These are phyloP conservation scores for Curvularia verruculosa DNA, from an alignment of 2,329 filamentous ascomycete species.

Conservation along the genomic window DNA sequence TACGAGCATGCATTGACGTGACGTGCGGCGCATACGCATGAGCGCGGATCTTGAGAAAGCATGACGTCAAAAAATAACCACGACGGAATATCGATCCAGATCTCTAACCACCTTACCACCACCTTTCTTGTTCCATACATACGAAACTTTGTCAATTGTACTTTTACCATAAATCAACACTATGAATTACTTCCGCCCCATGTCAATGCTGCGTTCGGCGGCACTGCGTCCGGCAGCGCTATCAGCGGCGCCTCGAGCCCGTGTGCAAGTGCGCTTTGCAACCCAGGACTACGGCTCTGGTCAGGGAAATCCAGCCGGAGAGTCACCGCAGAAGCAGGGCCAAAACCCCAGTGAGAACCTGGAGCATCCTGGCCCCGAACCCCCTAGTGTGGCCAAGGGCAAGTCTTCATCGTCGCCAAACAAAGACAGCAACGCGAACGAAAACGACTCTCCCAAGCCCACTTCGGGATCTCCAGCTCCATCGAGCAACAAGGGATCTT, in stretches of 20 bases:
- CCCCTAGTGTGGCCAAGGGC: slow-evolving; percentile 51
- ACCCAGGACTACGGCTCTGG: slow-evolving; percentile 53
- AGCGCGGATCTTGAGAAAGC: slow-evolving; percentile 6
- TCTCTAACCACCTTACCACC: not conserved
- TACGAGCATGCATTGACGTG: slow-evolving; percentile 9
- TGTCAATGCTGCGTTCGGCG: slow-evolving; percentile 38
- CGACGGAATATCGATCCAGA: slow-evolving; percentile 7
- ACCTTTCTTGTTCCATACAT: not conserved
- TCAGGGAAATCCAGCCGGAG: slow-evolving; percentile 50
- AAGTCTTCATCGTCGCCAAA: slow-evolving; percentile 40
- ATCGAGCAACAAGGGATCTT: slow-evolving; percentile 13
- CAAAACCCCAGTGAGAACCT: slow-evolving; percentile 47
- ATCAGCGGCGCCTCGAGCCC: slow-evolving; percentile 35
- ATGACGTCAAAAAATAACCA: slow-evolving; percentile 18
- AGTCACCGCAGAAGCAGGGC: slow-evolving; percentile 53
- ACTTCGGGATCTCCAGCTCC: slow-evolving; percentile 14
- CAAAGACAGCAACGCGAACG: slow-evolving; percentile 23
- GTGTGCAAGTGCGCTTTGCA: slow-evolving; percentile 44
- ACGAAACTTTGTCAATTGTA: slow-evolving; percentile 10
- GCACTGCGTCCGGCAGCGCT: slow-evolving; percentile 31
- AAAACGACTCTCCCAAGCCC: slow-evolving; percentile 15
- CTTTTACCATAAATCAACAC: slow-evolving; percentile 6
- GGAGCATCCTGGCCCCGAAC: slow-evolving; percentile 55
- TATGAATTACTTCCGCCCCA: slow-evolving; percentile 43
- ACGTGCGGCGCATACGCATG: slow-evolving; percentile 8